Conservation (phyloP, 495 filamentous ascomycete species). For the Xanthoparmelia taractica region DNA sequence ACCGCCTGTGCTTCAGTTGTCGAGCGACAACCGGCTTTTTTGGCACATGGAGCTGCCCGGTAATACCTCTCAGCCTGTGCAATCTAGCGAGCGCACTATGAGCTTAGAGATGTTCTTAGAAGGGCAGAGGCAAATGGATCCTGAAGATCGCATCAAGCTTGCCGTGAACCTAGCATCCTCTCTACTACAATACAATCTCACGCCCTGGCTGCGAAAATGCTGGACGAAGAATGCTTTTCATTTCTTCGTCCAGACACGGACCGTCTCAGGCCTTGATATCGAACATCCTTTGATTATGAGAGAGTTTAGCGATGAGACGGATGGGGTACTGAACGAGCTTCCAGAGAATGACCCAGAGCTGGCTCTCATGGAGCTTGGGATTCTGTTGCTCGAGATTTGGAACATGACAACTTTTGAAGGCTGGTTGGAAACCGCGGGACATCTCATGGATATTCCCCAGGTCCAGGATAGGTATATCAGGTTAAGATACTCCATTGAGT, state of each 20-base stretch:
- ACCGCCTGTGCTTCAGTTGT: no score
- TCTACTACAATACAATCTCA: slow-evolving; percentile 7
- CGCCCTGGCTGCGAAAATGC: slow-evolving; percentile 1
- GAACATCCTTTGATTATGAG: not conserved
- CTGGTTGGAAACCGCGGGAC: not conserved
- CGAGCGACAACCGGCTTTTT: no score
- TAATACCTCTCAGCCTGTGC: not conserved
- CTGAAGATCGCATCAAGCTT: slow-evolving; percentile 8
- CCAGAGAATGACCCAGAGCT: slow-evolving; percentile 1
- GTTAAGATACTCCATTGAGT: not conserved
- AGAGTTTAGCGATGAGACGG: not conserved
- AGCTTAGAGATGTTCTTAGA: not conserved
- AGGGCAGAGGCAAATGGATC: slow-evolving; percentile 1
- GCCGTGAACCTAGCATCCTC: slow-evolving; percentile 6
- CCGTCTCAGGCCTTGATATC: slow-evolving; percentile 6
- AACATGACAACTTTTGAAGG: not conserved
- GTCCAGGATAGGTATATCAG: not conserved
- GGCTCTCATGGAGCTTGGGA: not conserved
- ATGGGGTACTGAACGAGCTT: not conserved
- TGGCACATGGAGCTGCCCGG: not conserved
- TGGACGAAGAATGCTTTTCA: slow-evolving; percentile 1
- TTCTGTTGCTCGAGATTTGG: not conserved
- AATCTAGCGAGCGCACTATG: not conserved
- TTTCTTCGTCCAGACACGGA: not conserved
- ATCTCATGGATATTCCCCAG: not conserved